These are phyloP conservation scores for Tricholoma hemisulphureum DNA, from an alignment of 768 basidiomycete genomes.

Conservation along the genomic window DNA sequence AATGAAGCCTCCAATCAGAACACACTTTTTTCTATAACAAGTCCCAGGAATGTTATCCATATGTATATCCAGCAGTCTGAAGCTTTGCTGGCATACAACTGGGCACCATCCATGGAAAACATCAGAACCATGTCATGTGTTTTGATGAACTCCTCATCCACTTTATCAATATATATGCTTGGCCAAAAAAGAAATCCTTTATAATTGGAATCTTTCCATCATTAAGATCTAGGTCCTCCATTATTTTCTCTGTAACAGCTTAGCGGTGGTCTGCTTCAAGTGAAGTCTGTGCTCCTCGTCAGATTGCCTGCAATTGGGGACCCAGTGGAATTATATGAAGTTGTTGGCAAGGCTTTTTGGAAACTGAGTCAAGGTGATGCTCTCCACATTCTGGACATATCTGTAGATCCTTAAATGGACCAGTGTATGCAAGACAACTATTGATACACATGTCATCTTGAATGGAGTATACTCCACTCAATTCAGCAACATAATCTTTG, in stretches of 20 bases:
- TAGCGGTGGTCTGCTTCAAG: background rate
- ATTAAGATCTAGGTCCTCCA: background rate
- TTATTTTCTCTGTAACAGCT: background rate
- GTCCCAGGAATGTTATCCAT: background rate
- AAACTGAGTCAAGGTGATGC: background rate
- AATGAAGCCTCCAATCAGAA: background rate
- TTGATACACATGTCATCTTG: background rate
- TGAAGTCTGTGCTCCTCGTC: constrained; percentile 10
- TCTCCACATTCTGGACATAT: background rate
- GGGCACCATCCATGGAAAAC: background rate
- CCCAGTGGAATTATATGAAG: background rate
- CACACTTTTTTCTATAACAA: background rate
- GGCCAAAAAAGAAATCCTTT: constrained; percentile 8
- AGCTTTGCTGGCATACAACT: background rate
- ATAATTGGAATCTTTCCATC: background rate
- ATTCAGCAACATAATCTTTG: background rate
- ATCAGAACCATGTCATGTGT: background rate
- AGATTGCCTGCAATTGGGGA: constrained; percentile 38
- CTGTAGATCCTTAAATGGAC: background rate
- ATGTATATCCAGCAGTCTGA: background rate
- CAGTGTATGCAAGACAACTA: background rate
- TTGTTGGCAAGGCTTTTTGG: background rate
- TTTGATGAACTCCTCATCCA: background rate
- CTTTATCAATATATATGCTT: background rate
- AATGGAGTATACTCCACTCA: background rate